Percentiles rank a stretch among this genome's conserved stretches.
Conservation (phyloP, 169 alveolate species). For the Cryptosporidium sp. region DNA sequence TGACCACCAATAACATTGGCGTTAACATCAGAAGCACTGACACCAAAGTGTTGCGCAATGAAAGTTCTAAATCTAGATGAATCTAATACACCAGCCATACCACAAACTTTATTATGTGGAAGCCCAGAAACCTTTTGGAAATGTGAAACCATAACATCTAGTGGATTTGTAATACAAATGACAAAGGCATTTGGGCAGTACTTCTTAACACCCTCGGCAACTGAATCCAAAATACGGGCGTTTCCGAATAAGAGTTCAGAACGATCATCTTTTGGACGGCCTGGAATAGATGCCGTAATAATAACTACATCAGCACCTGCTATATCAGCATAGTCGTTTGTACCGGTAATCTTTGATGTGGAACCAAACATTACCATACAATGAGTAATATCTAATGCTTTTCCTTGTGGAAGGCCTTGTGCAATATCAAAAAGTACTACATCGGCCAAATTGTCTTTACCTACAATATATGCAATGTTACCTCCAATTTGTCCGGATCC, state of each 20-base stretch:
- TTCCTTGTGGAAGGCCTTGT: constrained; percentile 84
- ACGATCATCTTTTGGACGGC: constrained; percentile 82
- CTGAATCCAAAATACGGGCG: constrained; percentile 79
- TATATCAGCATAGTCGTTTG: constrained; percentile 81
- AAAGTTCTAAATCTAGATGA: constrained; percentile 81
- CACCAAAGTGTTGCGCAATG: constrained; percentile 80
- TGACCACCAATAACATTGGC: constrained; percentile 87
- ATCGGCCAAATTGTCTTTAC: constrained; percentile 82
- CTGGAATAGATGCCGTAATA: constrained; percentile 81
- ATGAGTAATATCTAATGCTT: constrained; percentile 84
- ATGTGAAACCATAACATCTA: constrained; percentile 81
- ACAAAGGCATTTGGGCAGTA: constrained; percentile 84
- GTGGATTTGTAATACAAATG: constrained; percentile 83
- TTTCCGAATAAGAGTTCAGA: constrained; percentile 80
- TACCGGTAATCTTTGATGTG: constrained; percentile 80
- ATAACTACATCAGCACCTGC: constrained; percentile 82
- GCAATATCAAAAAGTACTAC: constrained; percentile 82
- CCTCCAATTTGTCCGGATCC: constrained; percentile 86
- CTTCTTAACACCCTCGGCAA: constrained; percentile 81
- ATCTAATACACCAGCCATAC: constrained; percentile 85
- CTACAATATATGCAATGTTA: constrained; percentile 80
- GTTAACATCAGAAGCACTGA: constrained; percentile 80
- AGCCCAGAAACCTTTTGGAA: constrained; percentile 80
- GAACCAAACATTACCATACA: constrained; percentile 80
- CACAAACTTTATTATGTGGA: constrained; percentile 83